A percentile compares a stretch with the other conserved stretches of the same genome.
Evolutionary conservation across 495 filamentous ascomycete species (phyloP).

Genomic region (Neurospora sp.): DNA sequence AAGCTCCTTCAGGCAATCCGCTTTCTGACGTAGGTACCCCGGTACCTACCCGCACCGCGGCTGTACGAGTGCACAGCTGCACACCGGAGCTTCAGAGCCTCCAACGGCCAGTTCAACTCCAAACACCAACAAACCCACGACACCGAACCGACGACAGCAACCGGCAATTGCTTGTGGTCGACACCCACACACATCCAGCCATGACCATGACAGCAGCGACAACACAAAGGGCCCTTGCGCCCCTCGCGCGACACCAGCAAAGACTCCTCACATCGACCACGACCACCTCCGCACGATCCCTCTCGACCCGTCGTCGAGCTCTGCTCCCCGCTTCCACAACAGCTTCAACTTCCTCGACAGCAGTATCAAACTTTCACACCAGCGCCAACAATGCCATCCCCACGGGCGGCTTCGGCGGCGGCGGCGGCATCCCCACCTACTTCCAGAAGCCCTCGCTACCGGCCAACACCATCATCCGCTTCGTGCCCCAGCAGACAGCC

Average conservation of each 20-base stretch:
- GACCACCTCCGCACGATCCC: background rate
- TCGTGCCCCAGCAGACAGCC: conserved; percentile 97
- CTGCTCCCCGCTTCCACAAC: background rate
- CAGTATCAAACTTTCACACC: conserved; percentile 23
- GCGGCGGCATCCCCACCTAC: conserved; percentile 39
- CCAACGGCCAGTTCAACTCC: background rate
- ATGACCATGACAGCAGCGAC: background rate
- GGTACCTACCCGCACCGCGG: background rate
- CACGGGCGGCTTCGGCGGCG: conserved; percentile 14
- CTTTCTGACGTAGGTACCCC: background rate
- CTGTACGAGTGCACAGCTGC: background rate
- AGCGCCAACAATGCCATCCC: conserved; percentile 12
- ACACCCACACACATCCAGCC: background rate
- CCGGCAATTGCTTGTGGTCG: background rate
- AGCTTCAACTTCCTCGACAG: background rate
- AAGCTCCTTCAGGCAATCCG: background rate
- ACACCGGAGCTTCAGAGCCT: background rate
- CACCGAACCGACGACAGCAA: background rate
- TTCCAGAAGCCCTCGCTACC: conserved; percentile 57
- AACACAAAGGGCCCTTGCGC: background rate
- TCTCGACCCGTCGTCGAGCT: background rate
- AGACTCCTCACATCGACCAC: background rate
- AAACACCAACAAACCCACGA: background rate
- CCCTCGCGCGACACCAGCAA: background rate
- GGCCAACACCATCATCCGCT: conserved; percentile 89